phyloP scores from a whole-genome alignment of 345 rosid genomes.

The Hypericum perforatum region DNA sequence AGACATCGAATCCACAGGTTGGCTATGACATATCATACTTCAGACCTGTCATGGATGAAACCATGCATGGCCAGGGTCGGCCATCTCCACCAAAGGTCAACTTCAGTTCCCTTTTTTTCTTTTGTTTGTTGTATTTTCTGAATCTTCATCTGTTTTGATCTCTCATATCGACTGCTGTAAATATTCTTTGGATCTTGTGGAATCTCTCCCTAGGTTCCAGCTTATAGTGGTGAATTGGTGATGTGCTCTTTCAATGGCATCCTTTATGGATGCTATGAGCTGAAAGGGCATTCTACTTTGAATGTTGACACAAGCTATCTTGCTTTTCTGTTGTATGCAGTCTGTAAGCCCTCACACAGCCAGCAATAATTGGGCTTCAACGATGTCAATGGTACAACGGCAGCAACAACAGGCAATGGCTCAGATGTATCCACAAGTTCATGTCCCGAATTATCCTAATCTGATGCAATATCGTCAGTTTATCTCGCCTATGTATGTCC shows the following conservation, averaged over 20 bases:
- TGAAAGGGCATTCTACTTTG: not conserved
- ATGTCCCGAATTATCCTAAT: conserved; percentile 63
- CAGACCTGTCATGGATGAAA: conserved; percentile 46
- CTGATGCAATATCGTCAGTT: conserved; percentile 82
- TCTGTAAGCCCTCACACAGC: conserved; percentile 32
- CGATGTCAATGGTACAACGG: conserved; percentile 52
- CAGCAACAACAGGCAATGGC: conserved; percentile 63
- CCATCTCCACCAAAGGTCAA: conserved; percentile 71
- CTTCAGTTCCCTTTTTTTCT: not conserved
- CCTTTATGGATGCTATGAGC: not conserved
- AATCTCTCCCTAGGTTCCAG: no score
- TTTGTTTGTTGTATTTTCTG: no score
- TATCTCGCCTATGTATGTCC: conserved; percentile 69
- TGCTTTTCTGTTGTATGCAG: conserved; percentile 23
- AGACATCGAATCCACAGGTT: conserved; percentile 54
- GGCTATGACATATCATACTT: conserved; percentile 67
- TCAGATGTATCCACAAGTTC: conserved; percentile 90
- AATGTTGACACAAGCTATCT: conserved; percentile 2
- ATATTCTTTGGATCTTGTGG: no score
- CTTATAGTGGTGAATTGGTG: no score
- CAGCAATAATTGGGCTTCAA: conserved; percentile 43
- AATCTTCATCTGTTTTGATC: no score
- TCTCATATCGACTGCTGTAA: no score
- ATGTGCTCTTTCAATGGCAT: not conserved
- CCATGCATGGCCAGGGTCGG: conserved; percentile 45